phyloP scores from a whole-genome alignment of 2,329 filamentous ascomycete genomes.

The Pseudocercospora fijiensis region DNA sequence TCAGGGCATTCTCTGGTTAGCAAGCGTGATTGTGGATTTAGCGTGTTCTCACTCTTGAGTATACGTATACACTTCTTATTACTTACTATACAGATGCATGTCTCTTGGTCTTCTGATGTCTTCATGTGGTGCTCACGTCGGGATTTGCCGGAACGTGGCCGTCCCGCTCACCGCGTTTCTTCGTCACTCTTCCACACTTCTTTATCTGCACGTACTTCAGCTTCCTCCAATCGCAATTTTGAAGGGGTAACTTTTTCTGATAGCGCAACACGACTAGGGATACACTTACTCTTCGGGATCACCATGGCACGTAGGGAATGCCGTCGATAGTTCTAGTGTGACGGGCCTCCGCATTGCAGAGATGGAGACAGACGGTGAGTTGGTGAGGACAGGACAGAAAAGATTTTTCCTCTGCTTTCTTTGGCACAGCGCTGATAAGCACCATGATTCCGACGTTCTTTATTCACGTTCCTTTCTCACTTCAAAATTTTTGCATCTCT shows the following conservation, averaged over 20 bases:
- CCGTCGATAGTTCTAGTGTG: conserved; percentile 3
- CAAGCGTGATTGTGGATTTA: conserved; percentile 7
- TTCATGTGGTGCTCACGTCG: not conserved
- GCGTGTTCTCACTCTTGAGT: not conserved
- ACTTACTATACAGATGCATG: not conserved
- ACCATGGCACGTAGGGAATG: conserved; percentile 11
- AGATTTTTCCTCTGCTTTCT: conserved; percentile 19
- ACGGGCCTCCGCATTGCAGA: conserved; percentile 3
- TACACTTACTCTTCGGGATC: conserved; percentile 22
- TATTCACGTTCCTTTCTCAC: not conserved
- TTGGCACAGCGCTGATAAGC: conserved; percentile 21
- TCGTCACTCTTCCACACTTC: not conserved
- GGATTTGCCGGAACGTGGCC: not conserved
- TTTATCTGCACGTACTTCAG: too few relatives aligned
- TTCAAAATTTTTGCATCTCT: not conserved
- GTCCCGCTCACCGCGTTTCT: not conserved
- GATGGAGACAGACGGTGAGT: conserved; percentile 11
- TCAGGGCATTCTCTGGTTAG: conserved; percentile 5
- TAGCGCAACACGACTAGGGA: conserved; percentile 14
- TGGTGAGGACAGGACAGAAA: conserved; percentile 16
- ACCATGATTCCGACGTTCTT: conserved; percentile 4
- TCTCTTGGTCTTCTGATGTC: not conserved
- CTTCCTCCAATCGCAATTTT: conserved; percentile 13
- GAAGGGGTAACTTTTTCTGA: conserved; percentile 21
- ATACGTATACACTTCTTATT: not conserved